A percentile compares a stretch with the other conserved stretches of the same genome.
phyloP scores from a whole-genome alignment of 2,329 filamentous ascomycete genomes.

The Verticillium nubilum region DNA sequence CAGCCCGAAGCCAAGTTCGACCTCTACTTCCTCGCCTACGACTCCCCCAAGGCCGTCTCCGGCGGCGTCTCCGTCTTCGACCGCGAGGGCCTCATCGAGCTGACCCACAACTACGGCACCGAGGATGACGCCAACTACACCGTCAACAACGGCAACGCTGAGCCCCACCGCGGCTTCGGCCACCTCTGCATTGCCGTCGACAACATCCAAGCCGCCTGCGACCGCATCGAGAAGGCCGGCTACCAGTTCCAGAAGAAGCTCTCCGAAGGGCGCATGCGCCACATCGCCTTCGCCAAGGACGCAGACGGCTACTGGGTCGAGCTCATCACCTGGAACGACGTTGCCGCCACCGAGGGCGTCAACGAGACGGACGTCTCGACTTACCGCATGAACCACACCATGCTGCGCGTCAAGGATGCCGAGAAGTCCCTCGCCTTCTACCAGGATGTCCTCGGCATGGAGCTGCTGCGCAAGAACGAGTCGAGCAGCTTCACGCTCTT shows the following conservation, averaged over 20 bases:
- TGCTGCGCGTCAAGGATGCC: constrained; percentile 86
- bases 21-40: constrained; percentile 91
- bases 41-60: constrained; percentile 69
- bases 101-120: constrained; percentile 82
- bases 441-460: constrained; percentile 86
- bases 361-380: constrained; percentile 67
- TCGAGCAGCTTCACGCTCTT: constrained; percentile 81
- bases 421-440: constrained; percentile 74
- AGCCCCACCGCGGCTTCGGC: constrained; percentile 77
- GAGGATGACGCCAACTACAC: constrained; percentile 78
- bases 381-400: constrained; percentile 86
- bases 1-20: constrained; percentile 90
- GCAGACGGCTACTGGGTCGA: constrained; percentile 88
- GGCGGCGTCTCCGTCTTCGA: constrained; percentile 68
- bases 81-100: constrained; percentile 84
- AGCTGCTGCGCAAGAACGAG: constrained; percentile 67
- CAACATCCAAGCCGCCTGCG: constrained; percentile 83
- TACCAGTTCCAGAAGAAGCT: constrained; percentile 96
- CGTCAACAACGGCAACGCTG: constrained; percentile 83
- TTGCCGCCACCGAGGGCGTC: constrained; percentile 67
- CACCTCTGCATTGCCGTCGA: constrained; percentile 82
- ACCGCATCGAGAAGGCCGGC: constrained; percentile 82
- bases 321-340: constrained; percentile 65
- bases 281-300: constrained; percentile 87
- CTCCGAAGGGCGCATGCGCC: constrained; percentile 76